Evolutionary conservation across 331 rosid genomes (phyloP).

Genomic region (Saraca asoca): DNA sequence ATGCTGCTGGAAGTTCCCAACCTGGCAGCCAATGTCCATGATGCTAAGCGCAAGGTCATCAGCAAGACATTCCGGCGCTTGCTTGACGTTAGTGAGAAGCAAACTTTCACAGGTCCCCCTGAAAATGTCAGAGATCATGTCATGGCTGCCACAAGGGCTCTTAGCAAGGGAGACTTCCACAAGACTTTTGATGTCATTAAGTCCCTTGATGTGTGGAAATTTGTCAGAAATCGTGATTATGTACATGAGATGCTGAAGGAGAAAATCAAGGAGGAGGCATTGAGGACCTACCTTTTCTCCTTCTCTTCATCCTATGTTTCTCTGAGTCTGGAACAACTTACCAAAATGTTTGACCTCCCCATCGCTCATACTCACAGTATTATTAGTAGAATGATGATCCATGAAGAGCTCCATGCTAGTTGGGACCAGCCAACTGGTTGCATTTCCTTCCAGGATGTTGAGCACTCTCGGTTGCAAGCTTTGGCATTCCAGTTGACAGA

Average conservation of each 20-base stretch:
- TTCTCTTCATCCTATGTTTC: slow-evolving; percentile 80
- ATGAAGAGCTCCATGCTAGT: slow-evolving; percentile 87
- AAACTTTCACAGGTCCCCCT: slow-evolving; percentile 90
- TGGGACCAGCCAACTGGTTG: slow-evolving; percentile 71
- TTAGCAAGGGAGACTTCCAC: slow-evolving; percentile 71
- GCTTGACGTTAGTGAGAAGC: slow-evolving; percentile 83
- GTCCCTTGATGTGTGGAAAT: slow-evolving; percentile 89
- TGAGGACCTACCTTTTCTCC: slow-evolving; percentile 86
- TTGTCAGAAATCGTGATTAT: slow-evolving; percentile 61
- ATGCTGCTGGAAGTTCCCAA: slow-evolving; percentile 98
- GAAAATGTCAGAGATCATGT: slow-evolving; percentile 94
- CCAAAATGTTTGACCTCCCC: slow-evolving; percentile 72
- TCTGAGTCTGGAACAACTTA: slow-evolving; percentile 70
- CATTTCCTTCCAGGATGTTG: slow-evolving; percentile 62
- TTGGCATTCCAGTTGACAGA: slow-evolving; percentile 77
- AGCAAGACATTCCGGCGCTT: slow-evolving; percentile 78
- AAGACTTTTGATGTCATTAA: slow-evolving; percentile 65
- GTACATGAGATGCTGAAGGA: slow-evolving; percentile 81
- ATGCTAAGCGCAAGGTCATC: slow-evolving; percentile 74
- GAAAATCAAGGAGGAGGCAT: slow-evolving; percentile 92
- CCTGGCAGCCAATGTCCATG: slow-evolving; percentile 83
- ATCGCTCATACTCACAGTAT: slow-evolving; percentile 61
- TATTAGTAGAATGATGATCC: slow-evolving; percentile 89
- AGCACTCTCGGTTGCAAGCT: slow-evolving; percentile 64
- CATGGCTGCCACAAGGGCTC: slow-evolving; percentile 90